Conservation (phyloP, 2,329 filamentous ascomycete genomes). For the Pseudonectria foliicola region DNA sequence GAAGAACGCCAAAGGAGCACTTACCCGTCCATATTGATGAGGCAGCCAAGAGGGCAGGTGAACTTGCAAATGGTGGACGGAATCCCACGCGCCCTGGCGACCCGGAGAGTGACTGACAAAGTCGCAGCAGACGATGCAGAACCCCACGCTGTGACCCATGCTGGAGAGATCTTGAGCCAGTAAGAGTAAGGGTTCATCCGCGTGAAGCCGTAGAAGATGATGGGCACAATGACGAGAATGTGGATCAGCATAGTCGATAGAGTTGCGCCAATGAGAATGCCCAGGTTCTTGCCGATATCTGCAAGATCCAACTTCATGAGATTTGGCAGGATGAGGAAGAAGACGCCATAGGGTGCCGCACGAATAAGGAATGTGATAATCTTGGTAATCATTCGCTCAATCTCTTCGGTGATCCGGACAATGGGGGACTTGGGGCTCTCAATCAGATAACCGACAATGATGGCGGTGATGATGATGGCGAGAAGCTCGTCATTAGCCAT, state of each 20-base stretch:
- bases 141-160: slow-evolving; percentile 49
- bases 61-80: slow-evolving; percentile 40
- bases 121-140: slow-evolving; percentile 47
- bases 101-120: slow-evolving; percentile 40
- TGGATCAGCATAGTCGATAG: slow-evolving; percentile 41
- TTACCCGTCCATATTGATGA: slow-evolving; percentile 45
- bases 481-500: slow-evolving; percentile 40
- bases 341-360: slow-evolving; percentile 43
- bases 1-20: not conserved
- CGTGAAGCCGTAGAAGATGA: slow-evolving; percentile 33
- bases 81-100: slow-evolving; percentile 31
- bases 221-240: slow-evolving; percentile 38
- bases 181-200: slow-evolving; percentile 39
- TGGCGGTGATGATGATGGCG: slow-evolving; percentile 37
- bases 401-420: slow-evolving; percentile 36
- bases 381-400: slow-evolving; percentile 40
- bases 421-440: slow-evolving; percentile 29
- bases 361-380: slow-evolving; percentile 43
- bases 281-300: slow-evolving; percentile 41
- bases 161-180: slow-evolving; percentile 41
- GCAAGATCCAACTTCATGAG: slow-evolving; percentile 41
- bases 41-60: slow-evolving; percentile 37
- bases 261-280: slow-evolving; percentile 40
- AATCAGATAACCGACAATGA: slow-evolving; percentile 41
- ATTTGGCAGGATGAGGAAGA: slow-evolving; percentile 47